These are phyloP conservation scores for Zygotorulaspora florentina DNA, from an alignment of 805 yeast species.

Conservation along the genomic window DNA sequence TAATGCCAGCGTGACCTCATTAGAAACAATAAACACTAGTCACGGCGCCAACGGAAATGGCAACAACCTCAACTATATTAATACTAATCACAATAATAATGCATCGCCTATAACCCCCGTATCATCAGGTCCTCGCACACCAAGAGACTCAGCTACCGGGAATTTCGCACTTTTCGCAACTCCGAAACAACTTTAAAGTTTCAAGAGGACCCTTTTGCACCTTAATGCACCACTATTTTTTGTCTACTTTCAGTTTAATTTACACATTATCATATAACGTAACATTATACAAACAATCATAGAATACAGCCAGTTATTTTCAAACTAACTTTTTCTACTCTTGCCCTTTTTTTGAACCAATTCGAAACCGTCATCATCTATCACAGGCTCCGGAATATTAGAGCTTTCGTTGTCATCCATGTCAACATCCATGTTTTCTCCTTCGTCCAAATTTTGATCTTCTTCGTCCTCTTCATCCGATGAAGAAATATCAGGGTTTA, in stretches of 20 bases:
- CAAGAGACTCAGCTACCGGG: slow-evolving; percentile 15
- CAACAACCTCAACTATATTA: slow-evolving; percentile 4
- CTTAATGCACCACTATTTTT: neutral
- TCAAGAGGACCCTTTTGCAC: neutral
- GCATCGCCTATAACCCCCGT: slow-evolving; percentile 11
- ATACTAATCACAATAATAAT: slow-evolving; percentile 5
- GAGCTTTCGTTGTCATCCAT: slow-evolving; percentile 27
- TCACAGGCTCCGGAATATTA: slow-evolving; percentile 46
- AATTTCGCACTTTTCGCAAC: slow-evolving; percentile 11
- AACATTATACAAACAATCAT: neutral
- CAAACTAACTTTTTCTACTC: slow-evolving; percentile 23
- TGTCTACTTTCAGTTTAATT: slow-evolving; percentile 4
- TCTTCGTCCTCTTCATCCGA: slow-evolving; percentile 45
- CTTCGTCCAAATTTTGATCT: slow-evolving; percentile 40
- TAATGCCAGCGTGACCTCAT: slow-evolving; percentile 20
- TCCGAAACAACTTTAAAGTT: slow-evolving; percentile 12
- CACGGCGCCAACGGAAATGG: slow-evolving; percentile 5
- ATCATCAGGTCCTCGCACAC: slow-evolving; percentile 19
- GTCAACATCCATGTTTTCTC: slow-evolving; percentile 36
- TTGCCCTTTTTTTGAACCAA: slow-evolving; percentile 73
- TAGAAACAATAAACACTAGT: slow-evolving; percentile 9
- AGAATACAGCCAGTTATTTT: no score
- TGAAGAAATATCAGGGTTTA: slow-evolving; percentile 54
- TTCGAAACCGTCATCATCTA: slow-evolving; percentile 95
- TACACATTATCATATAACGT: neutral